These are phyloP conservation scores for Pythium scleroteichum DNA, from an alignment of 352 stramenopile genomes.

Conservation along the genomic window DNA sequence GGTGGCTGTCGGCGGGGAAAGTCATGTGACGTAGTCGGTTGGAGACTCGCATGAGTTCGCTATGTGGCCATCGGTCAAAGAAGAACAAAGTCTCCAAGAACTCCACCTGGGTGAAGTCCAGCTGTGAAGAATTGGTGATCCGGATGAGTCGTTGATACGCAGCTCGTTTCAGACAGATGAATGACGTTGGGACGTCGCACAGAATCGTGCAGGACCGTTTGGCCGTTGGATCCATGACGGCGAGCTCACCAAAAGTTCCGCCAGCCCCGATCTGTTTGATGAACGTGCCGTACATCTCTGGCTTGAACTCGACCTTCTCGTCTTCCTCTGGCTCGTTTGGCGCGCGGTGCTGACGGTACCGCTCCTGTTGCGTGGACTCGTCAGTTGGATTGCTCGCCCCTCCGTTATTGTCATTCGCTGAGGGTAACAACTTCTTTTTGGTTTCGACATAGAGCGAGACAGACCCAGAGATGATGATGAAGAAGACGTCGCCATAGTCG, in stretches of 20 bases:
- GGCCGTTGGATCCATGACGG: slow-evolving; percentile 78
- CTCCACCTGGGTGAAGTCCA: slow-evolving; percentile 84
- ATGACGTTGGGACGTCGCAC: slow-evolving; percentile 73
- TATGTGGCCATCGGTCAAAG: slow-evolving; percentile 76
- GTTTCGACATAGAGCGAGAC: slow-evolving; percentile 78
- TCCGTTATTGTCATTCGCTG: slow-evolving; percentile 10
- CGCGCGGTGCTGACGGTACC: slow-evolving; percentile 9
- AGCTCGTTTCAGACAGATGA: slow-evolving; percentile 82
- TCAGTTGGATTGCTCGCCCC: background rate
- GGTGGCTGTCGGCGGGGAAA: slow-evolving; percentile 65
- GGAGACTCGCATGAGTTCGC: slow-evolving; percentile 67
- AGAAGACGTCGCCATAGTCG: slow-evolving; percentile 84
- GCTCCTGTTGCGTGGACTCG: slow-evolving; percentile 4
- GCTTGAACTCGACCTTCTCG: slow-evolving; percentile 3
- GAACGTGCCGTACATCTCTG: slow-evolving; percentile 60
- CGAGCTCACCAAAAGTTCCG: slow-evolving; percentile 79
- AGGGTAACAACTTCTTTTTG: slow-evolving; percentile 38
- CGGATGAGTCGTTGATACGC: slow-evolving; percentile 84
- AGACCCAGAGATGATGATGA: slow-evolving; percentile 70
- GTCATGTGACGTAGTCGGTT: slow-evolving; percentile 64
- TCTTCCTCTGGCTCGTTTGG: slow-evolving; percentile 28
- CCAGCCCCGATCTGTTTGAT: slow-evolving; percentile 77
- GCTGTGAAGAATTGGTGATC: slow-evolving; percentile 75
- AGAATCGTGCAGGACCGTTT: slow-evolving; percentile 71
- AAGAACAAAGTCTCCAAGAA: slow-evolving; percentile 82